Evolutionary conservation across 208 protist species (phyloP).

Genomic region (Leishmania amazonensis): DNA sequence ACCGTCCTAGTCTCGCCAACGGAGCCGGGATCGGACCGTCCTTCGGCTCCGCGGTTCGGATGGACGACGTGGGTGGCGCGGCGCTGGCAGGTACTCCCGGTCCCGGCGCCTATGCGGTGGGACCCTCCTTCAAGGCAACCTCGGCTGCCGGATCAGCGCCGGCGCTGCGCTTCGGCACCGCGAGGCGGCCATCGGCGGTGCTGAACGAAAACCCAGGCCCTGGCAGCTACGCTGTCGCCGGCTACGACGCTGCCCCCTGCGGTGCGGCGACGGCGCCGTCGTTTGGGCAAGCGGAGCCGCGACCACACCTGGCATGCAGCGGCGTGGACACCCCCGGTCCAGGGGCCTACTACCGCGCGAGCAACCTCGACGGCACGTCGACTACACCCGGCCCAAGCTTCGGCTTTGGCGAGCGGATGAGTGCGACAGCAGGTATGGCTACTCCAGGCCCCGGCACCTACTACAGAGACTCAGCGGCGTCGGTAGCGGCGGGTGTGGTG

Average conservation of each 20-base stretch:
- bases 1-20: not conserved
- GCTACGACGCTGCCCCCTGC: not conserved
- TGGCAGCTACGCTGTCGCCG: conserved; percentile 23
- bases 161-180: conserved; percentile 1
- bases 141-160: not conserved
- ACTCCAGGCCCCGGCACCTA: conserved; percentile 25
- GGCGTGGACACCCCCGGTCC: not conserved
- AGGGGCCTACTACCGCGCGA: conserved; percentile 10
- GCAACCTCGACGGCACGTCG: not conserved
- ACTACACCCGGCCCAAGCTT: conserved; percentile 9
- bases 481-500: not conserved
- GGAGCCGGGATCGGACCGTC: not conserved
- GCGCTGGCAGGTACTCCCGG: conserved; percentile 8
- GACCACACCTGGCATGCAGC: conserved; percentile 1
- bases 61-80: not conserved
- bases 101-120: conserved; percentile 27
- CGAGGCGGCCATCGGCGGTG: conserved; percentile 6
- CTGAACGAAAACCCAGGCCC: conserved; percentile 28
- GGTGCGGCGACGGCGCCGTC: not conserved
- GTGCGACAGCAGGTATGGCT: not conserved
- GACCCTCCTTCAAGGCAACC: conserved; percentile 5
- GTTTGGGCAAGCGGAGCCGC: conserved; percentile 6
- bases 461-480: not conserved
- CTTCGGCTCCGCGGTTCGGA: conserved; percentile 11
- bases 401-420: conserved; percentile 26